Conservation (phyloP, 202 grass and related monocot genomes). For the Eragrostis tef region DNA sequence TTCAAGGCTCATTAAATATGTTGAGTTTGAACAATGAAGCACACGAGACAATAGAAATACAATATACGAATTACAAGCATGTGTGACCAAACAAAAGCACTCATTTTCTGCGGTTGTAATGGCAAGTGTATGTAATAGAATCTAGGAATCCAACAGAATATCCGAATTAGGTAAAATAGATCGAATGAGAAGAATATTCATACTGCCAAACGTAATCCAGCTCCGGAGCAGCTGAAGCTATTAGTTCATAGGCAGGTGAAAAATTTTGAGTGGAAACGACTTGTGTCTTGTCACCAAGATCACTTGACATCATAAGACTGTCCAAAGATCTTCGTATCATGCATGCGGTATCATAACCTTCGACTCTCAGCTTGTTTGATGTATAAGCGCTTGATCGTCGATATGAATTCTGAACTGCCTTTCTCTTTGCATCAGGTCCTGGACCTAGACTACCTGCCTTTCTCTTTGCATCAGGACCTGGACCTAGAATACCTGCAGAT, state of each 20-base stretch:
- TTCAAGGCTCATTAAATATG: not conserved
- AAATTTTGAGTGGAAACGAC: slow-evolving; percentile 28
- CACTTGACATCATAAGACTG: slow-evolving; percentile 31
- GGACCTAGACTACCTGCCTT: too few relatives aligned
- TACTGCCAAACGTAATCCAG: slow-evolving; percentile 80
- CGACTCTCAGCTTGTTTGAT: slow-evolving; percentile 37
- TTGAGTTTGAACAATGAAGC: not conserved
- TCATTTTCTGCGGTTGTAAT: not conserved
- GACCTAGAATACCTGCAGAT: slow-evolving; percentile 47
- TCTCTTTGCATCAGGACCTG: not conserved
- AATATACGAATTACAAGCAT: not conserved
- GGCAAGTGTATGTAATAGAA: not conserved
- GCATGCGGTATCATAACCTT: slow-evolving; percentile 10
- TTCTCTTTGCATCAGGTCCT: slow-evolving; percentile 2
- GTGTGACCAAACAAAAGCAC: not conserved
- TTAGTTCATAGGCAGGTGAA: slow-evolving; percentile 47
- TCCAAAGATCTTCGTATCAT: slow-evolving; percentile 6
- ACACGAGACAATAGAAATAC: not conserved
- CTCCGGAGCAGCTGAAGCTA: slow-evolving; percentile 61
- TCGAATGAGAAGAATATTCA: slow-evolving; percentile 30
- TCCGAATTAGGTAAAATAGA: not conserved
- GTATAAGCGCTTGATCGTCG: slow-evolving; percentile 35
- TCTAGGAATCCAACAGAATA: slow-evolving; percentile 22
- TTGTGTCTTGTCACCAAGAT: slow-evolving; percentile 21
- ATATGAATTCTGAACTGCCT: slow-evolving; percentile 40